These are phyloP conservation scores for Crithidia acanthocephali DNA, from an alignment of 208 protist species.

Conservation along the genomic window DNA sequence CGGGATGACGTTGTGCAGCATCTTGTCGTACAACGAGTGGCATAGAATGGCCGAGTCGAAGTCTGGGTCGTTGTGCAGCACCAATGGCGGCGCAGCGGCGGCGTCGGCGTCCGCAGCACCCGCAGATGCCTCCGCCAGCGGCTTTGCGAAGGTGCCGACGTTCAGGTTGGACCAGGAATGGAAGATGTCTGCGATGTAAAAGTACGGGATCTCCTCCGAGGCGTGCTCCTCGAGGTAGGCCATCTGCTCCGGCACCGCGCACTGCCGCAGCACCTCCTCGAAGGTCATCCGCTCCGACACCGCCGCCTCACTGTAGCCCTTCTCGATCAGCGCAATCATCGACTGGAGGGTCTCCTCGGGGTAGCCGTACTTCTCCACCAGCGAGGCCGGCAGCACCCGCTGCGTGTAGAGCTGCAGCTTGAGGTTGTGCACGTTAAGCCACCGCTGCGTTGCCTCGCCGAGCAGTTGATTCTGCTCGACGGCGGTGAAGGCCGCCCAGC, in stretches of 20 bases:
- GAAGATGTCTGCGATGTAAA: slow-evolving; percentile 90
- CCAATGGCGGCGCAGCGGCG: background rate
- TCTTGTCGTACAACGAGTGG: slow-evolving; percentile 65
- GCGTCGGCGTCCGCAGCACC: background rate
- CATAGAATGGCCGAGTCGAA: slow-evolving; percentile 74
- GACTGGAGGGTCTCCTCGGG: slow-evolving; percentile 46
- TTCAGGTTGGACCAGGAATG: slow-evolving; percentile 80
- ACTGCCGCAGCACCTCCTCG: slow-evolving; percentile 76
- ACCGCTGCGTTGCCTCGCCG: slow-evolving; percentile 39
- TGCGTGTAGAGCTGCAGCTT: slow-evolving; percentile 66
- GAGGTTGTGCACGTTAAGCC: slow-evolving; percentile 57
- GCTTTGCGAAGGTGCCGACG: slow-evolving; percentile 33
- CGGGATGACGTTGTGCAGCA: slow-evolving; percentile 72
- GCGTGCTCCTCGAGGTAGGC: slow-evolving; percentile 85
- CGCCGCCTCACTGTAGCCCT: slow-evolving; percentile 40
- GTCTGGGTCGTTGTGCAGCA: slow-evolving; percentile 31
- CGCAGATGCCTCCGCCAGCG: background rate
- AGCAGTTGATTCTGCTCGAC: slow-evolving; percentile 53
- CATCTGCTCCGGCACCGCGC: slow-evolving; percentile 74
- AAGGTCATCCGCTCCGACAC: slow-evolving; percentile 70
- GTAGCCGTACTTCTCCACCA: slow-evolving; percentile 69
- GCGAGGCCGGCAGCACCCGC: slow-evolving; percentile 43
- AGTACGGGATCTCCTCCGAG: slow-evolving; percentile 86
- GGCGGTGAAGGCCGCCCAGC: slow-evolving; percentile 60
- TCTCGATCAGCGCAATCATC: slow-evolving; percentile 58